Base-by-base conservation (phyloP, 768 basidiomycete species). In the Naganishia kalamii region DNA sequence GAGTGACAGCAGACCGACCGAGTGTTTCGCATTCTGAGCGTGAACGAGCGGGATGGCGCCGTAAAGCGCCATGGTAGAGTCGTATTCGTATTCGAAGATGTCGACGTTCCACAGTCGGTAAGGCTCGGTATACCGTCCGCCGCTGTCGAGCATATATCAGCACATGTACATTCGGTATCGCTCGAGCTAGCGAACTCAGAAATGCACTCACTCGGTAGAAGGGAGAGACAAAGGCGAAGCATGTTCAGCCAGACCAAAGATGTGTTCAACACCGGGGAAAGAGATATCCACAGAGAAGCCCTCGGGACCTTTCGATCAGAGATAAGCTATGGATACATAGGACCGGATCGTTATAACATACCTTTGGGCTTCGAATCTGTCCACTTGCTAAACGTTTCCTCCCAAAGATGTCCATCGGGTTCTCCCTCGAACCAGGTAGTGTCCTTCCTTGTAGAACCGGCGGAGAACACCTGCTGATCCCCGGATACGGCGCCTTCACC, bases 231-330 rank as follows among this genome's bases (percentile, higher is more conserved):
- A 82, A 25, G 85, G 85, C 2, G 93, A 90, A 15, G 96, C 94
- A 69, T 92, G 96, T 78, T 99, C 90, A 13, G 96, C 93, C 46
- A 99, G 93, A 63, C 96, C 96, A 70, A 92, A 99, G 64, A 97
- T 87, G 51, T 90, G 88, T 32, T 85, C 86, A 65, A 92, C 91
- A 65, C 85, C 87, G 0, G 94, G 94, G 83, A 98, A 98, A 57
- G 85, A 85, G 71, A 99, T 88, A 70, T 99, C 96, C 65, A 99
- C 76, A 0, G 88, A 90, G 64, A 97, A 83, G 0, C 89, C 92
- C 78, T 99, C 92, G 32, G 96, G 96, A 13, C 96, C 94, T 97
- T 62, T n/a, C 19, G 4, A 32, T 30, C 13, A n/a, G 51, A 4
- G 32, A n/a, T 52, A 11, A 8, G 19, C 33, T 4, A 21, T 4